Base-by-base conservation (phyloP, 202 grass and related monocot species). In the Setaria italica region DNA sequence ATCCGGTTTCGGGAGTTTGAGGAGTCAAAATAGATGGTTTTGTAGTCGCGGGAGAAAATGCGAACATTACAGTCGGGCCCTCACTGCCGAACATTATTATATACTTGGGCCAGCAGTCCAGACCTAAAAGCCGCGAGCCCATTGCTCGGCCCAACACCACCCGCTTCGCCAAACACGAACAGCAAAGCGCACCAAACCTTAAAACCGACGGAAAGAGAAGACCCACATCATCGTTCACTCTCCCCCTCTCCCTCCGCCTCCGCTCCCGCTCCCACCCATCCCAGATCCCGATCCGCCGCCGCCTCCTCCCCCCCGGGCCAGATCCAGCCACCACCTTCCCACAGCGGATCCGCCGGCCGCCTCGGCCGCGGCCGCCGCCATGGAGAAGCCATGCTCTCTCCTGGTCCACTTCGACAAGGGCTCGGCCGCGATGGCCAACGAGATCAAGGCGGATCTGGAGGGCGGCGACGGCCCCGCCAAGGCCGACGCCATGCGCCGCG, bases 381-480 rank as follows among this genome's bases (percentile, higher is more conserved):
- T 93, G 94, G 94, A 95, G 85, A 95, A 95, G 83, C 88, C 94
- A 16, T 95, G 88, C 77, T 90, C 89, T 46, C 82, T 93, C 59
- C 71, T 95, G 60, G 85, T 95, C 48, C 91, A 95, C 82, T 95
- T 95, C 87, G 94, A 95, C 87, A 93, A 95, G 89, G 91, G 87
- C 46, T 88, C 91, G 20, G 6, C 88, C 82, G 10, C 94, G 55
- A 88, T 93, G 91, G 87, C 87, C 15, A 96, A 91, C 71, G 91
- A 96, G 87, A 96, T 96, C 94, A 91, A 91, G 82, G 91, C 88
- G 43, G 89, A 90, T 21, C 87, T 96, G 39, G 94, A 91, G 81
- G 79, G 89, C 47, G 76, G 75, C 85, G 89, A 90, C 59, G 82
- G 76, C 33, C 59, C 69, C 33, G 79, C 89, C 65, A 96, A 96